Evolutionary conservation across 306 rosid species (phyloP).

Genomic region (Gynostemma pentaphyllum): DNA sequence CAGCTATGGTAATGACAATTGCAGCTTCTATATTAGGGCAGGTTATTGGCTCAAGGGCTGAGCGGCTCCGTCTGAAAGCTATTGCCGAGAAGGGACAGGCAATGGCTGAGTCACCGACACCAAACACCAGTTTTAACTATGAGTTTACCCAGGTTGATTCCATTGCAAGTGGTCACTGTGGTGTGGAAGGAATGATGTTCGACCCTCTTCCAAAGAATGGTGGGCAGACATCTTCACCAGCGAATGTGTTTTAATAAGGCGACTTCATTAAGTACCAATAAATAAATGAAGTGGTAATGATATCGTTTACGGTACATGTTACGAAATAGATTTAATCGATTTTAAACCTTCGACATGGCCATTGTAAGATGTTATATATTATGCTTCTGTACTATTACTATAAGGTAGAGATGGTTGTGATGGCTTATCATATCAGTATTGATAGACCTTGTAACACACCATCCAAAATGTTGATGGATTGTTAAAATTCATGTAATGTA

Average conservation of each 20-base stretch:
- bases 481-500: too few relatives aligned
- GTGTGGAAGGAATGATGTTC: constrained; percentile 32
- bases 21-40: constrained; percentile 72
- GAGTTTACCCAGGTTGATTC: constrained; percentile 19
- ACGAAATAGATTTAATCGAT: constrained; percentile 1
- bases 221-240: constrained; percentile 28
- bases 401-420: too few relatives aligned
- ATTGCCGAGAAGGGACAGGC: constrained; percentile 35
- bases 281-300: constrained; percentile 1
- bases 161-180: constrained; percentile 24
- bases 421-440: too few relatives aligned
- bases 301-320: not conserved
- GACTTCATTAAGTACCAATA: constrained; percentile 2
- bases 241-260: constrained; percentile 33
- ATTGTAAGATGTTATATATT: not conserved
- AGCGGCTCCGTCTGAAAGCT: constrained; percentile 47
- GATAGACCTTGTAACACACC: too few relatives aligned
- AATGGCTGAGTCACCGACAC: constrained; percentile 5
- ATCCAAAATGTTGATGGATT: too few relatives aligned
- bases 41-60: constrained; percentile 78
- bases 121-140: constrained; percentile 14
- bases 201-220: constrained; percentile 28
- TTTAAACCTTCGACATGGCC: not conserved
- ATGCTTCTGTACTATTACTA: not conserved
- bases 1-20: constrained; percentile 76